Evolutionary conservation across 2,329 filamentous ascomycete species (phyloP).

Genomic region (Metarhizium guizhouense): DNA sequence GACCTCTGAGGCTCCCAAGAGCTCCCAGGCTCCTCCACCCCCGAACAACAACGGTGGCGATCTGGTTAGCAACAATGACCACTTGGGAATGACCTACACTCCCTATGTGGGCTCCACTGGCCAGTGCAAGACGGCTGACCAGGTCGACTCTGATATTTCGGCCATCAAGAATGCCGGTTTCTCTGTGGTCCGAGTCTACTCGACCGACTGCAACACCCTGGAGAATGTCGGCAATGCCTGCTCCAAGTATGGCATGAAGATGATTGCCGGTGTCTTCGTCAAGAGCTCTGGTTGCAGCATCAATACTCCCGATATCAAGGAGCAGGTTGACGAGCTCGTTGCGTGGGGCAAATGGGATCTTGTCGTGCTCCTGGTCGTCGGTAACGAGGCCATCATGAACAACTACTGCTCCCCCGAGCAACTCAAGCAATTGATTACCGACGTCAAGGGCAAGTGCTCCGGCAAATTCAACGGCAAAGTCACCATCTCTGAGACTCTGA

Average conservation of each 20-base stretch:
- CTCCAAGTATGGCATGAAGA: slow-evolving; percentile 56
- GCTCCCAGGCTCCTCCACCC: neutral
- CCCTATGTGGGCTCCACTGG: slow-evolving; percentile 53
- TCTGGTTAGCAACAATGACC: slow-evolving; percentile 36
- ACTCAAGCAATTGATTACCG: slow-evolving; percentile 62
- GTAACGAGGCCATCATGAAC: slow-evolving; percentile 85
- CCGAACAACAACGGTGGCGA: slow-evolving; percentile 12
- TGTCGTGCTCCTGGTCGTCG: slow-evolving; percentile 73
- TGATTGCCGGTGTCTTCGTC: slow-evolving; percentile 87
- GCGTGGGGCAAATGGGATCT: slow-evolving; percentile 65
- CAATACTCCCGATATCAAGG: slow-evolving; percentile 49
- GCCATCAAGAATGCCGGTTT: slow-evolving; percentile 59
- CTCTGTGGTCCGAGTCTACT: slow-evolving; percentile 72
- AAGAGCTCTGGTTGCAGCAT: slow-evolving; percentile 53
- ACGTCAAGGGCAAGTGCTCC: slow-evolving; percentile 57
- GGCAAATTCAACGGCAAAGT: slow-evolving; percentile 61
- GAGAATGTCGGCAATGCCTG: slow-evolving; percentile 64
- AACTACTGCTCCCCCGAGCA: slow-evolving; percentile 53
- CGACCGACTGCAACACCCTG: slow-evolving; percentile 80
- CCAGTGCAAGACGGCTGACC: slow-evolving; percentile 53
- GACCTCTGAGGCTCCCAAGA: too few relatives aligned
- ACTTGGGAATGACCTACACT: slow-evolving; percentile 74
- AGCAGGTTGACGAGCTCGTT: slow-evolving; percentile 67
- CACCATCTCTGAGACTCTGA: slow-evolving; percentile 82
- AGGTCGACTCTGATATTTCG: slow-evolving; percentile 52